Evolutionary conservation across 2,329 filamentous ascomycete species (phyloP).

Genomic region (Teratosphaeria epicoccoides): DNA sequence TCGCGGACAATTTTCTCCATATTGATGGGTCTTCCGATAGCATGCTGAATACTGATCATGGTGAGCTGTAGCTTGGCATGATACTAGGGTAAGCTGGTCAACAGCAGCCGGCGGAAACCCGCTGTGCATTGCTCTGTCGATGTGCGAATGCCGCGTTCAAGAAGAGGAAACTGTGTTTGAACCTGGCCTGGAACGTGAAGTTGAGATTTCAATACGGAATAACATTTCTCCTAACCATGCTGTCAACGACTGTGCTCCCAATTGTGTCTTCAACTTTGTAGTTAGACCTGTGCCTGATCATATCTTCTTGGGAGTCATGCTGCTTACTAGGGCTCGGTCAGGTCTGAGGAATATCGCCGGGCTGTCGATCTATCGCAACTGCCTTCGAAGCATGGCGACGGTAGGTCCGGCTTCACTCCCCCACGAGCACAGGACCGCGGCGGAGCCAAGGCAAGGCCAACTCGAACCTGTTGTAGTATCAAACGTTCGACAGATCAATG

Average conservation of each 20-base stretch:
- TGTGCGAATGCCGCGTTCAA: too few species aligned
- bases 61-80: too few species aligned
- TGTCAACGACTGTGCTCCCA: not conserved
- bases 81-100: too few species aligned
- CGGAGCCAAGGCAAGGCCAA: slow-evolving; percentile 58
- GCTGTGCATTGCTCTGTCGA: too few species aligned
- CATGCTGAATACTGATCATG: too few species aligned
- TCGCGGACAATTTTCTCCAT: too few species aligned
- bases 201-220: not conserved
- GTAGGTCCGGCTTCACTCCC: slow-evolving; percentile 19
- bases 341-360: not conserved
- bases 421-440: slow-evolving; percentile 63
- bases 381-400: slow-evolving; percentile 21
- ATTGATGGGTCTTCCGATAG: too few species aligned
- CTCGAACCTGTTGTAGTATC: slow-evolving; percentile 53
- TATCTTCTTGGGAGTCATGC: not conserved
- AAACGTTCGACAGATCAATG: slow-evolving; percentile 54
- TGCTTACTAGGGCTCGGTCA: not conserved
- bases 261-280: too few species aligned
- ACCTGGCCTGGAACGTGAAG: too few species aligned
- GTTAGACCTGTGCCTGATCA: not conserved
- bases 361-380: not conserved
- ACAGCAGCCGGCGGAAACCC: too few species aligned
- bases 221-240: not conserved
- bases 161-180: too few species aligned